These are phyloP conservation scores for Solanum raphanifolium DNA, from an alignment of 257 asterid species.

Conservation along the genomic window DNA sequence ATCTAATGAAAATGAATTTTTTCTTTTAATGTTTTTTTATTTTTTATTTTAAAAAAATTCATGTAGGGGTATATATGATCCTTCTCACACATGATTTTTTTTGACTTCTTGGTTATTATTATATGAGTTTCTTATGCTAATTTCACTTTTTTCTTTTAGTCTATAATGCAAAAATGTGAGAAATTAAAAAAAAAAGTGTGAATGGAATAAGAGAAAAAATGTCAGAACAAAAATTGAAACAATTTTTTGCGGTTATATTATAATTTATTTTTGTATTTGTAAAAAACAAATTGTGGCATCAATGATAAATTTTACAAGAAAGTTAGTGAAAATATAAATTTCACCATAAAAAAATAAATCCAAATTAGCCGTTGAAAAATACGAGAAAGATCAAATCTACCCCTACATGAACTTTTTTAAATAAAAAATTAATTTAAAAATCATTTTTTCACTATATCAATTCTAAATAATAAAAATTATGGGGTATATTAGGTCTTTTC, in stretches of 20 bases:
- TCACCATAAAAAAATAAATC: background rate
- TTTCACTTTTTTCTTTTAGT: too few species aligned
- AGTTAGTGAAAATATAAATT: background rate
- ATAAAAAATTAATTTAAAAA: too few species aligned
- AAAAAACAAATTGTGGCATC: background rate
- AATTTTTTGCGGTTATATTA: too few species aligned
- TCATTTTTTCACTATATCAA: background rate
- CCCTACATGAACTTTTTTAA: background rate
- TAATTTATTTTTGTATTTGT: too few species aligned
- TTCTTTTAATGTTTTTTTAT: too few species aligned
- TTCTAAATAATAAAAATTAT: too few species aligned
- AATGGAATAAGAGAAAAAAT: background rate
- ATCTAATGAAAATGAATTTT: too few species aligned
- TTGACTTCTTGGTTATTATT: too few species aligned
- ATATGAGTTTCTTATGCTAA: background rate
- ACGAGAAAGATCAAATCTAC: background rate
- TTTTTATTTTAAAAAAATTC: too few species aligned
- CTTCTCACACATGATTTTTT: background rate
- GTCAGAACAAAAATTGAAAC: background rate
- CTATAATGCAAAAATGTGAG: background rate
- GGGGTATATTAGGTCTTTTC: background rate
- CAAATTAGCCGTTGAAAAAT: background rate
- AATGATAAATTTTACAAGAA: background rate
- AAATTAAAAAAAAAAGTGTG: background rate
- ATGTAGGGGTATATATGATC: too few species aligned